Evolutionary conservation across 805 yeast genomes (phyloP), one percentile per base, ranked within the genome.

Genomic region (Brettanomyces bruxellensis): DNA sequence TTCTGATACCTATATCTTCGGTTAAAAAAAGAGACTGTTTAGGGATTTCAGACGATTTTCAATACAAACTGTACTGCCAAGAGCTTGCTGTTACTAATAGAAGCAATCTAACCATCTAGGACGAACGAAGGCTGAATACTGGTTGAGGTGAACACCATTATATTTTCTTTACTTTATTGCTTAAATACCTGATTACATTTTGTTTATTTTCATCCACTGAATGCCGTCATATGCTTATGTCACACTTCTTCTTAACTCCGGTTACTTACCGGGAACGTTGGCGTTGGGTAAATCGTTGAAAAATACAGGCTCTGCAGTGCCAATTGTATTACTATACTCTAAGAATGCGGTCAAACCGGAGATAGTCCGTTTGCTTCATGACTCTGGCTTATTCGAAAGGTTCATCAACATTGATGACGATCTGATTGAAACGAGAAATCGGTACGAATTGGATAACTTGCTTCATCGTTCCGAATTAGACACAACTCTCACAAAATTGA

Each of bases 401-500:
- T 25, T 53, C 11, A 49, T 60, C 14, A 47, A 57, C 37, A 47
- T 64, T 11, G 63, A 58, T 43, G 49, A 42, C 25, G 47, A 51
- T 25, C 43, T 64, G 5, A 38, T 61, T 8, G 23, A 35, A 13
- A 48, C 60, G 1, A 55, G 51, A 35, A 54, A 58, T 23, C 47
- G 46, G 7, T 44, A 42, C 18, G 53, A 51, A 30, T 53, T 62
- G 25, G 40, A 42, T 7, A 14, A 45, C 6, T 44, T 61, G n/a
- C 51, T 61, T 37, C 47, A 57, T n/a, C 53, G 70, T 43, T 50
- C 57, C 11, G 69, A 66, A 30, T 51, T 66, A 42, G 49, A 49
- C 23, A 51, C 45, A 24, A 70, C 81, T 3, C 67, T 73, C 51
- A 73, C 84, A 30, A 83, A 83, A 56, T 60, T 83, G 32, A 67